Percentiles rank a stretch among this genome's conserved stretches.
Conservation (phyloP, 2,329 filamentous ascomycete species). For the Tolypocladium pustulatum region DNA sequence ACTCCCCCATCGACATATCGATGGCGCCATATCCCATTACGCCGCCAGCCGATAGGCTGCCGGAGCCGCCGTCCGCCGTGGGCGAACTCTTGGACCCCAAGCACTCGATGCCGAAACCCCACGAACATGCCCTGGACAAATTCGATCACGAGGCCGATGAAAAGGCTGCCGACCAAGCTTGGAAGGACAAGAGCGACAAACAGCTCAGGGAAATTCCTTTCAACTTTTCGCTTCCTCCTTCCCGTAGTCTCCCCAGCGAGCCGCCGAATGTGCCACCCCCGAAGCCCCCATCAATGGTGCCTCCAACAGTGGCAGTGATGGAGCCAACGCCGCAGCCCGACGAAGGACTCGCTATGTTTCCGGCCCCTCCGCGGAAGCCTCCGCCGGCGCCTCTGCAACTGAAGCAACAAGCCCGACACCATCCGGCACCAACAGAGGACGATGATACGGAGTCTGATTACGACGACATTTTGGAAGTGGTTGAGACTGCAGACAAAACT, state of each 20-base stretch:
- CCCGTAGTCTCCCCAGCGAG: constrained; percentile 41
- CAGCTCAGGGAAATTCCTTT: constrained; percentile 37
- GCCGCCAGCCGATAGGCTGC: constrained; percentile 43
- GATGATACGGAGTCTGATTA: constrained; percentile 71
- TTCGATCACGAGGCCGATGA: constrained; percentile 47
- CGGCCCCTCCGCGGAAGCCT: constrained; percentile 62
- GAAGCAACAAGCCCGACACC: constrained; percentile 13
- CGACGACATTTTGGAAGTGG: constrained; percentile 63
- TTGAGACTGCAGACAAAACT: constrained; percentile 47
- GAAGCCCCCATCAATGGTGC: constrained; percentile 28
- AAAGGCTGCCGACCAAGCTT: constrained; percentile 30
- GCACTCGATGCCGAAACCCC: constrained; percentile 49
- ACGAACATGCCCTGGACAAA: constrained; percentile 47
- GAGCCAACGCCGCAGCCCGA: constrained; percentile 34
- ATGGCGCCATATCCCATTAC: constrained; percentile 56
- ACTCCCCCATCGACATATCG: constrained; percentile 48
- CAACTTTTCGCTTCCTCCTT: constrained; percentile 42
- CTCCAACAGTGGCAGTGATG: constrained; percentile 28
- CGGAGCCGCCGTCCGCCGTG: constrained; percentile 31
- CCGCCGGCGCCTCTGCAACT: constrained; percentile 80
- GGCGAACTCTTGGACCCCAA: constrained; percentile 43
- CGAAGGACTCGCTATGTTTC: constrained; percentile 38
- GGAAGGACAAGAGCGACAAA: constrained; percentile 33
- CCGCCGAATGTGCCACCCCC: constrained; percentile 44
- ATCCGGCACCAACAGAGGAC: constrained; percentile 33